Evolutionary conservation across 192 early-diverging fungal species (phyloP), one percentile per base, ranked within the genome.

Genomic region (Pilaira anomala): DNA sequence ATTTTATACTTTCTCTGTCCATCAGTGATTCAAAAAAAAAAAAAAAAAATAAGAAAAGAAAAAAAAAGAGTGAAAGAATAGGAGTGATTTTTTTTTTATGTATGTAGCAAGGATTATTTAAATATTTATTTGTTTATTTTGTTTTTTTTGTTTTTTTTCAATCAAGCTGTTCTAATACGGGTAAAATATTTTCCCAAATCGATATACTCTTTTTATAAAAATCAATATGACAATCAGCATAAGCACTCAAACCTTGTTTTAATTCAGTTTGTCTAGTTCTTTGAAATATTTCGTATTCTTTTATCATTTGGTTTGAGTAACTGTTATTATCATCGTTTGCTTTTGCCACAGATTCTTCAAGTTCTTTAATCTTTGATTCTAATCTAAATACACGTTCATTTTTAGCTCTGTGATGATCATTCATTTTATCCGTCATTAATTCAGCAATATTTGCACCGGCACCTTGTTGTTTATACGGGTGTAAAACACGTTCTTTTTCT

Each of bases 111-210:
- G 13, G 36, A 22, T 41, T 24, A 42, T 41, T 16, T 19, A 18
- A 58, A 36, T 14, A 13, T 24, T 36, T 36, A 36, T 36, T 36
- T 36, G 11, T 9, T 9, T 36, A 36, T 9, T 5, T 9, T 36
- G 6, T 33, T 33, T 33, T 36, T 36, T 9, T 9, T 36, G 33
- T 9, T 9, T 36, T 36, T 36, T 36, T 36, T 36, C 11, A 36
- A 36, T 36, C 33, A 36, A 36, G 33, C 11, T 36, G 33, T 9
- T 95, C 90, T 56, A 97, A 65, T 45, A 88, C 81, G 14, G 93
- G 92, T 44, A 96, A 87, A 39, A 97, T 83, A 22, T 85, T 82
- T 58, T 87, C 89, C 95, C 95, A 97, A 30, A 91, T 80, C 57
- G 83, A 77, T 9, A 80, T 55, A 9, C 88, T 74, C 87, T 91